Evolutionary conservation across 805 yeast species (phyloP), one percentile per base, ranked within the genome.

Genomic region (Spathaspora arborariae): DNA sequence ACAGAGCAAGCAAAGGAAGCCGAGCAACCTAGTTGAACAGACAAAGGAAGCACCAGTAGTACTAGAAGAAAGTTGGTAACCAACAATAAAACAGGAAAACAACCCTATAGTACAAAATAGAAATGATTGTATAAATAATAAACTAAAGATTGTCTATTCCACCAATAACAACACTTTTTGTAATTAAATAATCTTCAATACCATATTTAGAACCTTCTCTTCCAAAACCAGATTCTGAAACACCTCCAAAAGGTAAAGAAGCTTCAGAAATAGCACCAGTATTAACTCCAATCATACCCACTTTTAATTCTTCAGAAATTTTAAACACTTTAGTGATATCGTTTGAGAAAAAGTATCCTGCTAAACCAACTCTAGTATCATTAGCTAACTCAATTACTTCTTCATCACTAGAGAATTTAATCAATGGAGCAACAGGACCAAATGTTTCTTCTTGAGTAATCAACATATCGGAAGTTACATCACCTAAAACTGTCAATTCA

Each of bases 201-300:
- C 88, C 88, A 55, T 74, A 74, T 45, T 75, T 62, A 1, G 84
- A 78, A 15, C 87, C 87, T 62, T 83, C 88, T 63, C 87, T 76
- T 27, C 88, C 88, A 58, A 80, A 81, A 0, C 88, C 88, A 20
- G 84, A 78, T 55, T 80, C 80, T 53, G 80, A 80, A 41, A 82
- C 69, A 46, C 88, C 88, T 27, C 88, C 75, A 54, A 70, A 70
- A 51, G 86, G 85, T 41, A 81, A 56, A 4, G 83, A 66, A 16
- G 85, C 77, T 50, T 70, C 92, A 15, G 88, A 79, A 46, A 88
- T 78, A 9, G 78, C 67, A 21, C 94, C 94, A 9, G 89, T 80
- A 65, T 88, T 88, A 47, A 80, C 82, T 37, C 94, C 94, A 45
- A 88, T 77, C 95, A 88, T 88, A 41, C 95, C 96, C 22, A 76